phyloP scores from a whole-genome alignment of 2,329 filamentous ascomycete species.

The Colletotrichum tropicicola region DNA sequence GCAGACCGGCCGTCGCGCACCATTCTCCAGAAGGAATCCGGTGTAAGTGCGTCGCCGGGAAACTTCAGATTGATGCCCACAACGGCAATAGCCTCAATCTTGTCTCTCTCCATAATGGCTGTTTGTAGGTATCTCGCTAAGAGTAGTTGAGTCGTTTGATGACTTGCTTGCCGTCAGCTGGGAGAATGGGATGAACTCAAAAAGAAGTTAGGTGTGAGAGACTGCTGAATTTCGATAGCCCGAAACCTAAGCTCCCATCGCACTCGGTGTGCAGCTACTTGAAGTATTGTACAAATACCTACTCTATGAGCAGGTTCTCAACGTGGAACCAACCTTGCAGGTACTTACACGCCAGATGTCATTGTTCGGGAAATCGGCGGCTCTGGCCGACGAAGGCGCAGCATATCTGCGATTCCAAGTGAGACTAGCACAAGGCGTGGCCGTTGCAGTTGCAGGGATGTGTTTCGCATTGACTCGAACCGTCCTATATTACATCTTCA shows the following conservation, averaged over 20 bases:
- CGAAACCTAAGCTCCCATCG: no score
- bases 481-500: background rate
- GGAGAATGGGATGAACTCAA: background rate
- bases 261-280: no score
- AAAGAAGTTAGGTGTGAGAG: background rate
- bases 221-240: background rate
- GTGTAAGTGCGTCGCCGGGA: slow-evolving; percentile 23
- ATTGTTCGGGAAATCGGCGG: no score
- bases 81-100: slow-evolving; percentile 31
- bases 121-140: background rate
- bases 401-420: background rate
- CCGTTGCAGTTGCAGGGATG: background rate
- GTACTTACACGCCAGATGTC: no score
- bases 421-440: background rate
- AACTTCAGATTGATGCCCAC: slow-evolving; percentile 34
- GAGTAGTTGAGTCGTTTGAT: background rate
- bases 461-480: background rate
- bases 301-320: no score
- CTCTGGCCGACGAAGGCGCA: background rate
- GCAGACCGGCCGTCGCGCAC: background rate
- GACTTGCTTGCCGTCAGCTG: background rate
- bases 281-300: no score
- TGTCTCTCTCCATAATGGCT: background rate
- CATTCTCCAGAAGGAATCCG: slow-evolving; percentile 11
- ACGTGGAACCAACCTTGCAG: no score